Evolutionary conservation across 768 basidiomycete species (phyloP), one percentile per base, ranked within the genome.

Genomic region (Kwoniella pini): DNA sequence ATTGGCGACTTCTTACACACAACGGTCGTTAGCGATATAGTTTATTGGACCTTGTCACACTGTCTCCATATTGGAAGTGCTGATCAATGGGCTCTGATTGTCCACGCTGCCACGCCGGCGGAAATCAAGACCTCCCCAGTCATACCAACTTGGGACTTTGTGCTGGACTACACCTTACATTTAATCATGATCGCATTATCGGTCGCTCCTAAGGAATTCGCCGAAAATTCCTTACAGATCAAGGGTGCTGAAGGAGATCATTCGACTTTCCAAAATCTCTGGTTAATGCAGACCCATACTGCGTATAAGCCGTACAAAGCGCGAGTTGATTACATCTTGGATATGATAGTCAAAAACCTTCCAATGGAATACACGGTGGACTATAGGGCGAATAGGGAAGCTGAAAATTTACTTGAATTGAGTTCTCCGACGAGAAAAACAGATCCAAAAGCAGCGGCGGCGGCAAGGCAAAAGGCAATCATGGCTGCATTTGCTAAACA

Each of bases 401-500:
- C 60, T 1, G 54, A 62, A 48, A 28, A 44, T 0, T 28, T 62
- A 31, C 12, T 62, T 15, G 33, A 33, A 10, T 21, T 61, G 33
- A 36, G 15, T 21, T 54, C 59, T 1, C 30, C 42, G 31, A 52
- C 60, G 17, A 26, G 40, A 2, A 60, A 55, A 31, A 45, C 52
- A 19, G 63, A 60, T 51, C 46, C 56, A 13, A 55, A 72, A 52
- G 67, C 62, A 2, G 60, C 63, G 0, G 69, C 68, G 21, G 56
- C 57, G 27, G 62, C 61, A 12, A 82, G 94, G n/a, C 89, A 96
- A 76, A 90, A 88, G 62, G 88, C 89, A 0, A 90, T 99, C 70
- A 90, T 99, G 91, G 85, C 87, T 71, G 88, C 96, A 80, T 97
- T 98, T 86, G 91, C 90, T 71, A 87, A 87, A 24, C 90, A 93